A percentile compares a stretch with the other conserved stretches of the same genome.
Conservation (phyloP, 306 rosid species). For the Trifolium dubium region DNA sequence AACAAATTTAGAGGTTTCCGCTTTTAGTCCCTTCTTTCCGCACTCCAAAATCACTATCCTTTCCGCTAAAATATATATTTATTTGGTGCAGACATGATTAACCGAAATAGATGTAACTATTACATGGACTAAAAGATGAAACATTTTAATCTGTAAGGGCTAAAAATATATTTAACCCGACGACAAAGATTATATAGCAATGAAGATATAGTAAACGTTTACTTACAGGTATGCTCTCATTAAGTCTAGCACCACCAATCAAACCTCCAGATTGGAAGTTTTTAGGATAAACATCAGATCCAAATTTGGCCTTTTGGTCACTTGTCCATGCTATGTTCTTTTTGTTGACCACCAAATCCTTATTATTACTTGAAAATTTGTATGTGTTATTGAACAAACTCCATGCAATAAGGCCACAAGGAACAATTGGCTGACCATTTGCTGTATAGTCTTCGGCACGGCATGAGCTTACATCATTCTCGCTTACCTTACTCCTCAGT, state of each 20-base stretch:
- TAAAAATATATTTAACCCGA: neutral
- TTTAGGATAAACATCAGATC: slow-evolving; percentile 76
- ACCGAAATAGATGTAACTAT: neutral
- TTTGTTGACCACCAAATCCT: slow-evolving; percentile 61
- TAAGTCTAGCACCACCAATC: slow-evolving; percentile 80
- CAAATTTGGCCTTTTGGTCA: slow-evolving; percentile 66
- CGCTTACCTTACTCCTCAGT: slow-evolving; percentile 50
- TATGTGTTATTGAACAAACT: slow-evolving; percentile 91
- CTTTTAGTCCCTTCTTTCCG: neutral
- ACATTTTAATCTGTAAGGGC: neutral
- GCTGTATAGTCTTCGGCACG: slow-evolving; percentile 55
- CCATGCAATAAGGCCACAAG: slow-evolving; percentile 96
- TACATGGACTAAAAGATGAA: neutral
- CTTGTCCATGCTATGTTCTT: slow-evolving; percentile 87
- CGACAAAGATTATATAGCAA: neutral
- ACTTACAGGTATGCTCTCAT: slow-evolving; percentile 73
- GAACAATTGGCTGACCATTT: slow-evolving; percentile 58
- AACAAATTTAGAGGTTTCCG: neutral
- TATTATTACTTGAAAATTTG: slow-evolving; percentile 55
- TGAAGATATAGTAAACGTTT: neutral
- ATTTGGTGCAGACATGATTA: neutral
- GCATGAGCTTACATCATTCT: slow-evolving; percentile 42
- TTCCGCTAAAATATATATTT: neutral
- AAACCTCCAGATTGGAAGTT: slow-evolving; percentile 68
- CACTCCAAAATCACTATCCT: too few species aligned